These are phyloP conservation scores for Talaromyces proteolyticus DNA, from an alignment of 495 filamentous ascomycete genomes.

Conservation along the genomic window DNA sequence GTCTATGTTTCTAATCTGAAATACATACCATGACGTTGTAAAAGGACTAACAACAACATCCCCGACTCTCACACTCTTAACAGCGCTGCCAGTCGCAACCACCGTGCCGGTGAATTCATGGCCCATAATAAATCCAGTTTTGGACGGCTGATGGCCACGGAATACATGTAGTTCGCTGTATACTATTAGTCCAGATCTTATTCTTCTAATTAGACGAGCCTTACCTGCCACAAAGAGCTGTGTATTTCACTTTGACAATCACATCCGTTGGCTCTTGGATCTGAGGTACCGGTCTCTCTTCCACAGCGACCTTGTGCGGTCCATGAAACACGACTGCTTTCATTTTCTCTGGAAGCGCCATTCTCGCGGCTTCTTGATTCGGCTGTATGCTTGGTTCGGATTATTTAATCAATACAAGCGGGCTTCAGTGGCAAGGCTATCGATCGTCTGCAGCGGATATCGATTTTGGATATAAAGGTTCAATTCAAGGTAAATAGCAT, in stretches of 20 bases:
- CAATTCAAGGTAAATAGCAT: no score
- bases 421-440: no score
- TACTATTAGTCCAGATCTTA: no score
- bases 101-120: conserved; percentile 77
- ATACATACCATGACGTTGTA: conserved; percentile 73
- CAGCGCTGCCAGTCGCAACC: conserved; percentile 56
- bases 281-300: conserved; percentile 42
- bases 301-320: conserved; percentile 40
- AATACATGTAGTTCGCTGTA: conserved; percentile 84
- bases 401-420: no score
- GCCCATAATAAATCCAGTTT: conserved; percentile 62
- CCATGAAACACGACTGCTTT: conserved; percentile 45
- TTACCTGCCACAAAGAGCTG: conserved; percentile 88
- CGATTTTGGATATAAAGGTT: no score
- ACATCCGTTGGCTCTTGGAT: conserved; percentile 70
- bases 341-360: conserved; percentile 18
- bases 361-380: background rate
- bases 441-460: no score
- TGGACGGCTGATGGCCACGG: conserved; percentile 68
- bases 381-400: background rate
- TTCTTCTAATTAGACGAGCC: conserved; percentile 9
- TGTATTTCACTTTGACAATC: conserved; percentile 78
- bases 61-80: conserved; percentile 66
- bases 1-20: background rate
- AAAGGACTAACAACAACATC: conserved; percentile 81